These are phyloP conservation scores for Flaveria robusta DNA, from an alignment of 129 eudicot genomes.

Conservation along the genomic window DNA sequence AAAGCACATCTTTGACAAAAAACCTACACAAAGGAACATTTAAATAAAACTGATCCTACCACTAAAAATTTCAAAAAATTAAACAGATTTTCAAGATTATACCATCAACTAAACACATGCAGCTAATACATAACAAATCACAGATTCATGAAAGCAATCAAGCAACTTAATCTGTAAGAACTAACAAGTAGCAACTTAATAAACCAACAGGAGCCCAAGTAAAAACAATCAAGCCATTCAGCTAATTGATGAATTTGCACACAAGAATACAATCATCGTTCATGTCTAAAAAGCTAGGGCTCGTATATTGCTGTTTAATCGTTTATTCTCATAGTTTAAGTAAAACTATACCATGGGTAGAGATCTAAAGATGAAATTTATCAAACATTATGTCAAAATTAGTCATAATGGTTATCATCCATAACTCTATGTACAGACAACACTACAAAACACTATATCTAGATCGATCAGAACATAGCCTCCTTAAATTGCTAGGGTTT, in stretches of 20 bases:
- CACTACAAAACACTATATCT: too few species aligned
- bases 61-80: not conserved
- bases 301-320: too few species aligned
- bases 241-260: not conserved
- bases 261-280: not conserved
- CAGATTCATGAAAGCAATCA: not conserved
- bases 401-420: too few species aligned
- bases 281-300: too few species aligned
- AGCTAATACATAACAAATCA: not conserved
- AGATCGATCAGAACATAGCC: not conserved
- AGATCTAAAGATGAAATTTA: too few species aligned
- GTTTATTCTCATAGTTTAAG: too few species aligned
- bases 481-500: not conserved
- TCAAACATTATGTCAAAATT: too few species aligned
- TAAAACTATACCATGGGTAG: not conserved
- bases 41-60: not conserved
- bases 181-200: not conserved
- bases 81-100: not conserved
- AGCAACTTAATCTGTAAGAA: not conserved
- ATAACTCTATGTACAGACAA: too few species aligned
- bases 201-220: not conserved
- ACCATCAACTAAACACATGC: not conserved
- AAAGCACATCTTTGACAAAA: conserved; percentile 51
- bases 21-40: conserved; percentile 1
- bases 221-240: not conserved